Conservation (phyloP, 495 filamentous ascomycete genomes). For the Coniosporium apollinis region DNA sequence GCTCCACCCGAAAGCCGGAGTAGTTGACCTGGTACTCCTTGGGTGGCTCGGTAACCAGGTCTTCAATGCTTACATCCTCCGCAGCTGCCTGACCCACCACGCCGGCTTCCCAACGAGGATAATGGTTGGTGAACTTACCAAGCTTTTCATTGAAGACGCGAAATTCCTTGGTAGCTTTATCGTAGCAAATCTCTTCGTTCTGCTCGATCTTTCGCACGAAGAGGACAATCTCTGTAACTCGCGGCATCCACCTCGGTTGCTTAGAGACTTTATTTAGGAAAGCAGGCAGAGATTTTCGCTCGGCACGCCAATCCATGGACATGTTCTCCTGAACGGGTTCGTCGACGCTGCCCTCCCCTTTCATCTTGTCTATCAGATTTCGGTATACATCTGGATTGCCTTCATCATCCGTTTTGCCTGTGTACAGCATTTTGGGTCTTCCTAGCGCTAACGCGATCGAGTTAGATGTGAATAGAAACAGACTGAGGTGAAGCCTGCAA, state of each 20-base stretch:
- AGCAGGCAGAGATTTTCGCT: slow-evolving; percentile 23
- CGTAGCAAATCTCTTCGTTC: slow-evolving; percentile 24
- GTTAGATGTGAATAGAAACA: no score
- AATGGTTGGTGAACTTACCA: slow-evolving; percentile 16
- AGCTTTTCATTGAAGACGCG: slow-evolving; percentile 20
- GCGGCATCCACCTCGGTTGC: slow-evolving; percentile 36
- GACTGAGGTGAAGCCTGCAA: no score
- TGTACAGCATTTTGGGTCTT: slow-evolving; percentile 7
- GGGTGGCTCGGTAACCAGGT: slow-evolving; percentile 23
- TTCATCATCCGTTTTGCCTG: slow-evolving; percentile 24
- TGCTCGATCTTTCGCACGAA: slow-evolving; percentile 25
- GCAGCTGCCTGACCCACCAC: slow-evolving; percentile 32
- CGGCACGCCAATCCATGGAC: slow-evolving; percentile 38
- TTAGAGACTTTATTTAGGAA: slow-evolving; percentile 17
- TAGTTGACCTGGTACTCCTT: slow-evolving; percentile 31
- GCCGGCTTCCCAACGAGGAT: slow-evolving; percentile 40
- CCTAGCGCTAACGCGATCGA: slow-evolving; percentile 3
- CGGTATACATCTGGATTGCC: slow-evolving; percentile 38
- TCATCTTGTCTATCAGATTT: slow-evolving; percentile 31
- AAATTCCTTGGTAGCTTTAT: slow-evolving; percentile 16
- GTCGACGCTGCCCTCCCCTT: slow-evolving; percentile 24
- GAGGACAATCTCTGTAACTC: slow-evolving; percentile 40
- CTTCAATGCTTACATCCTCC: slow-evolving; percentile 24
- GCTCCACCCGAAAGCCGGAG: slow-evolving; percentile 43
- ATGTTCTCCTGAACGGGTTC: slow-evolving; percentile 28